Evolutionary conservation across 495 filamentous ascomycete genomes (phyloP).

Genomic region (Penicillium lagena): DNA sequence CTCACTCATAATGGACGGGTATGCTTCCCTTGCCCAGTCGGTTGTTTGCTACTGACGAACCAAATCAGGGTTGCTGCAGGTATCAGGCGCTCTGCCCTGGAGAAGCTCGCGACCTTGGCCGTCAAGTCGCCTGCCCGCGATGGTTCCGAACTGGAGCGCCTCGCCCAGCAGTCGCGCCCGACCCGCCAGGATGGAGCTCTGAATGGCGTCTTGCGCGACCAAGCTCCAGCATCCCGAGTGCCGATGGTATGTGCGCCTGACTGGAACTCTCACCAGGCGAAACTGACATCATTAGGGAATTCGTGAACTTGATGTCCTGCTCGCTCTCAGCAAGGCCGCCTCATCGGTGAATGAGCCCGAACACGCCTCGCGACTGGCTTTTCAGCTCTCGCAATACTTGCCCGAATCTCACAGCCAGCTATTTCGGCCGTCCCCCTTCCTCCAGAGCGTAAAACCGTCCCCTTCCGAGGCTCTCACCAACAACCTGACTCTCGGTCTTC

Average conservation of each 20-base stretch:
- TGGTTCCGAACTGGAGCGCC: slow-evolving; percentile 55
- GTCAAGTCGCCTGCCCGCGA: slow-evolving; percentile 47
- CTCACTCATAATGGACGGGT: slow-evolving; percentile 17
- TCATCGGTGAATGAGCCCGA: slow-evolving; percentile 58
- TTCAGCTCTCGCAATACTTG: slow-evolving; percentile 74
- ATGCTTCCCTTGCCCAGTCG: not conserved
- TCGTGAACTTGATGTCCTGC: slow-evolving; percentile 80
- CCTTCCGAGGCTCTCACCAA: slow-evolving; percentile 85
- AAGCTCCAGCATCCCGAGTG: slow-evolving; percentile 36
- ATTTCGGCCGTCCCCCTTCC: slow-evolving; percentile 73
- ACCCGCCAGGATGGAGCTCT: slow-evolving; percentile 27
- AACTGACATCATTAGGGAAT: slow-evolving; percentile 44
- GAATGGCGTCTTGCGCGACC: slow-evolving; percentile 31
- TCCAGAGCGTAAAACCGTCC: slow-evolving; percentile 75
- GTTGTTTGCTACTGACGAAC: not conserved
- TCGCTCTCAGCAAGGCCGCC: slow-evolving; percentile 84
- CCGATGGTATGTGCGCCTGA: slow-evolving; percentile 40
- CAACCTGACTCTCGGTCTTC: slow-evolving; percentile 68
- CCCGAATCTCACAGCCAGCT: slow-evolving; percentile 72
- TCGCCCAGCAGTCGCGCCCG: slow-evolving; percentile 49
- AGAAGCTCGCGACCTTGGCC: slow-evolving; percentile 62
- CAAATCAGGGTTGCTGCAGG: slow-evolving; percentile 27
- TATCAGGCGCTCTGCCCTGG: slow-evolving; percentile 58
- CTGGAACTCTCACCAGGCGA: not conserved
- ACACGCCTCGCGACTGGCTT: slow-evolving; percentile 65